These are phyloP conservation scores for Fusarium tanahbumbuense DNA, from an alignment of 2,329 filamentous ascomycete species.

Conservation along the genomic window DNA sequence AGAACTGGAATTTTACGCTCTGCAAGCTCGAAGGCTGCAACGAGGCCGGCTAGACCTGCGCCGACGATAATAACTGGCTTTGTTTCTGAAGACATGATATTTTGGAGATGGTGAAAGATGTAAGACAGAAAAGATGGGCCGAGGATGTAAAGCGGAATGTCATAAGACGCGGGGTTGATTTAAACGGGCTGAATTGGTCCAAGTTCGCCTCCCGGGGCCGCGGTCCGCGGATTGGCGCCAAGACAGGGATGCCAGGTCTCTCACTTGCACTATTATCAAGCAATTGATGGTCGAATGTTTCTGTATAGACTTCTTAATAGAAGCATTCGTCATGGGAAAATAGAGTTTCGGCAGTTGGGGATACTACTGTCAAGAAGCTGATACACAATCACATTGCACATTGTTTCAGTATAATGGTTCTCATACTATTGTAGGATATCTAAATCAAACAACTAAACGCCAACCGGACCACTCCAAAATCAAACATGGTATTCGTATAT, in stretches of 20 bases:
- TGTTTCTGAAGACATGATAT: slow-evolving; percentile 18
- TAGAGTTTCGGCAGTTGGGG: background rate
- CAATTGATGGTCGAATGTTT: background rate
- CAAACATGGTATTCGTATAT: slow-evolving; percentile 1
- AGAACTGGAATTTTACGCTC: slow-evolving; percentile 62
- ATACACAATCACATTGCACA: background rate
- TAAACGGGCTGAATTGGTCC: background rate
- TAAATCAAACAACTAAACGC: slow-evolving; percentile 19
- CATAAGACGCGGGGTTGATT: slow-evolving; percentile 28
- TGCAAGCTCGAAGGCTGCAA: slow-evolving; percentile 68
- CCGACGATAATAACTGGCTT: slow-evolving; percentile 66
- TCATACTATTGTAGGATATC: slow-evolving; percentile 19
- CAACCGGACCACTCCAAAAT: slow-evolving; percentile 10
- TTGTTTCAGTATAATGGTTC: background rate
- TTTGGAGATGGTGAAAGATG: background rate
- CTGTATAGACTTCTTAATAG: background rate
- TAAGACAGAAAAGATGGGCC: background rate
- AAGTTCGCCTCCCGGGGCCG: slow-evolving; percentile 9
- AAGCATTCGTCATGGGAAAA: background rate
- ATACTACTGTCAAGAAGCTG: too few species aligned
- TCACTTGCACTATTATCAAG: background rate
- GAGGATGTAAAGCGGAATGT: slow-evolving; percentile 4
- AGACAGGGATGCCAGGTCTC: slow-evolving; percentile 16
- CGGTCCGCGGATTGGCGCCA: slow-evolving; percentile 23
- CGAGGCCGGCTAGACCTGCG: slow-evolving; percentile 68